Conservation (phyloP, 2,329 filamentous ascomycete species). For the Aspergillus caelatus region DNA sequence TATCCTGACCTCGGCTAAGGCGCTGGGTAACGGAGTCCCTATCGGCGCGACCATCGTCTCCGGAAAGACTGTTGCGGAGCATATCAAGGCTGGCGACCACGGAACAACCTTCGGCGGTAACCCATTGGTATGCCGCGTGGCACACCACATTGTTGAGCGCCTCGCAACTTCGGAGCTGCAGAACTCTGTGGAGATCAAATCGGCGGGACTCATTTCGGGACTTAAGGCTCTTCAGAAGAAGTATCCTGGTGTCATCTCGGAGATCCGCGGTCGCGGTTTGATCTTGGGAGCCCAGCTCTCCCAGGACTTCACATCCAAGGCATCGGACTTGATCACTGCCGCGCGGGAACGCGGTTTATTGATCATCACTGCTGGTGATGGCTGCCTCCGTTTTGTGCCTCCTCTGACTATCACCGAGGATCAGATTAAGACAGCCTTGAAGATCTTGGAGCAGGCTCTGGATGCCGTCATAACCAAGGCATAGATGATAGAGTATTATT, state of each 20-base stretch:
- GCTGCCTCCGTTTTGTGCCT: constrained; percentile 90
- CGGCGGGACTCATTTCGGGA: constrained; percentile 59
- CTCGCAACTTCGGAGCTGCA: constrained; percentile 74
- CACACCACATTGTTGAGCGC: constrained; percentile 79
- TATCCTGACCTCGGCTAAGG: constrained; percentile 91
- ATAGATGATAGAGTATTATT: constrained; percentile 7
- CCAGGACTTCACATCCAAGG: constrained; percentile 61
- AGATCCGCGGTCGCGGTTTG: constrained; percentile 80
- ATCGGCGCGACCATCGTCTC: constrained; percentile 80
- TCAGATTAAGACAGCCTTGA: constrained; percentile 77
- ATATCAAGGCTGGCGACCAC: constrained; percentile 77
- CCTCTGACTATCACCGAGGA: constrained; percentile 77
- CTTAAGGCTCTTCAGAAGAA: constrained; percentile 60
- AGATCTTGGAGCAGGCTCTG: constrained; percentile 72
- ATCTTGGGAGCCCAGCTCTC: constrained; percentile 85
- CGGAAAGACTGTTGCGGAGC: constrained; percentile 65
- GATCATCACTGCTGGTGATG: constrained; percentile 89
- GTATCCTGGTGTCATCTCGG: constrained; percentile 72
- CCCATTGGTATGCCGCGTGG: constrained; percentile 80
- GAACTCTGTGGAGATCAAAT: constrained; percentile 69
- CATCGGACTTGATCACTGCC: constrained; percentile 70
- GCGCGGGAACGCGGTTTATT: constrained; percentile 85
- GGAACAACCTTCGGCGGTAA: constrained; percentile 95
- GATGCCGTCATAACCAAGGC: constrained; percentile 53
- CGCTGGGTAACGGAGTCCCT: constrained; percentile 93